Base-by-base conservation (phyloP, 2,329 filamentous ascomycete species). In the Passalora sequoiae region DNA sequence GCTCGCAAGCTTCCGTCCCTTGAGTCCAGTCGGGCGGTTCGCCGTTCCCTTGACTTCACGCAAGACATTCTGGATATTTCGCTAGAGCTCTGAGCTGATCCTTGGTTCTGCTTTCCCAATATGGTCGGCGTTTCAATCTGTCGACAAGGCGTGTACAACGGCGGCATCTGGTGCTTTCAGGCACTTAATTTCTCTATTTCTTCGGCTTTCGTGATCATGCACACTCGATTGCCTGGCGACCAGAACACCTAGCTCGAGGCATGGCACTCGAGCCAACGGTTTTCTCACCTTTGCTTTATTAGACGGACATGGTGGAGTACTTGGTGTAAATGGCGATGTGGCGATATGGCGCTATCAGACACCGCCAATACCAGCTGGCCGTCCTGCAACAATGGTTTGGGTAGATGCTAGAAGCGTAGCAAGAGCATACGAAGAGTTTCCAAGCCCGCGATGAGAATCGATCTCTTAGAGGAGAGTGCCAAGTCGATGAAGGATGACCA, bases 41-140 rank as follows among this genome's bases (percentile, higher is more conserved):
- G 43, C 27, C 49, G 51, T 39, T 51, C 49, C 13, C 43, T 51
- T 21, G 36, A 48, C 31, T 46, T 47, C 35, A 42, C 29, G 19
- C 24, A 42, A 36, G 33, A 37, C 29, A 22, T 45, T 43, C 32
- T 45, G 8, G 42, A 42, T 19, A 30, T 35, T 38, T 54, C 51
- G 24, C 42, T 49, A 43, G 46, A 41, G 40, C 41, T 47, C 17
- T 42, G 29, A 41, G 39, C 20, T 17, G 13, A 13, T 21, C 19
- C 38, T 41, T 12, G 27, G 13, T 22, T 32, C 24, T 38, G 22
- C 16, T 20, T 27, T 37, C 13, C 20, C 28, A 28, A n/a, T n/a
- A n/a, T 21, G 15, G 24, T n/a, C 46, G 52, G 52, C 49, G 49
- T 50, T 50, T 22, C 30, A 27, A 38, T 40, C n/a, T 38, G 40